Evolutionary conservation across 257 asterid genomes (phyloP).

Genomic region (Plantago ovata): DNA sequence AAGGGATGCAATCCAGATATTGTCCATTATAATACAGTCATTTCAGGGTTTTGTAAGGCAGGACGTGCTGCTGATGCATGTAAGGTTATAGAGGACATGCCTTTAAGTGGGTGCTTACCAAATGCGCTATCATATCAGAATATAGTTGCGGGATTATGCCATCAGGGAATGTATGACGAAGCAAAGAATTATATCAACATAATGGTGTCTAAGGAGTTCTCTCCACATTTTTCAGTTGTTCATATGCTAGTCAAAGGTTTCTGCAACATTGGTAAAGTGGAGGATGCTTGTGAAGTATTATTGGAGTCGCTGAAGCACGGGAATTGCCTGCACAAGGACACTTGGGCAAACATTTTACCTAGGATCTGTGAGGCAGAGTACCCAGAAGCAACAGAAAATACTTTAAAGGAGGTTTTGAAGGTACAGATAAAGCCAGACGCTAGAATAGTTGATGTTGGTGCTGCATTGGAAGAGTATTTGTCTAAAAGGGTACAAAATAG

Average conservation of each 20-base stretch:
- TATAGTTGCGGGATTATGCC: conserved; percentile 66
- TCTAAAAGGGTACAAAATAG: conserved; percentile 38
- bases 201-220: conserved; percentile 56
- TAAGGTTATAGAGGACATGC: conserved; percentile 83
- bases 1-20: conserved; percentile 89
- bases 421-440: conserved; percentile 58
- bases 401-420: conserved; percentile 42
- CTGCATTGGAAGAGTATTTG: conserved; percentile 61
- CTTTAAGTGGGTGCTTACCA: conserved; percentile 74
- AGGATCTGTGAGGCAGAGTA: conserved; percentile 46
- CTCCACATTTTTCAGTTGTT: conserved; percentile 64
- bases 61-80: conserved; percentile 83
- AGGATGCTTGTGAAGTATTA: conserved; percentile 71
- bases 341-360: conserved; percentile 73
- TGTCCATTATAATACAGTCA: conserved; percentile 77
- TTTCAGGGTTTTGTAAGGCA: conserved; percentile 70
- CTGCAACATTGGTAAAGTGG: conserved; percentile 53
- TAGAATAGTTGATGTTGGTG: conserved; percentile 63
- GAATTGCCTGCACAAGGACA: conserved; percentile 50
- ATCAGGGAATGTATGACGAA: conserved; percentile 69
- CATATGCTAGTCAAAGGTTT: conserved; percentile 59
- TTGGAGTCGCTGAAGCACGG: conserved; percentile 45
- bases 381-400: conserved; percentile 26
- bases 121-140: conserved; percentile 69
- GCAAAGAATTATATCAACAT: conserved; percentile 50